These are phyloP conservation scores for Hypericum androsaemum DNA, from an alignment of 345 rosid species.

Conservation along the genomic window DNA sequence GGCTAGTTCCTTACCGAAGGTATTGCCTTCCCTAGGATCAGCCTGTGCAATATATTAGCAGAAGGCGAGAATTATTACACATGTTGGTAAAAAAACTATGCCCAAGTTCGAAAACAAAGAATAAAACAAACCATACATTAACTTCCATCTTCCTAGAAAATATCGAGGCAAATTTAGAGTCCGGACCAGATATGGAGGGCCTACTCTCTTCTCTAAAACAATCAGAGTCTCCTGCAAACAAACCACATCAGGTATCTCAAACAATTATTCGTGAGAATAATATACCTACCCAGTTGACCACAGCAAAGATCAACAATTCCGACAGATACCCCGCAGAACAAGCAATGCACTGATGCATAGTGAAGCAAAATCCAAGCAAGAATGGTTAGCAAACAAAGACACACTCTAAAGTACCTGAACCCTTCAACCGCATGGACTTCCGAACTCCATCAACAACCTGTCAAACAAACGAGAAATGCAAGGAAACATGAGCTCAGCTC, in stretches of 20 bases:
- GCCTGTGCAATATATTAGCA: slow-evolving; percentile 32
- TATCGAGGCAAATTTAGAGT: slow-evolving; percentile 31
- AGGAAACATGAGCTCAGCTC: slow-evolving; percentile 5
- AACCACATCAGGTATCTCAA: slow-evolving; percentile 14
- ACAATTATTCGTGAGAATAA: background rate
- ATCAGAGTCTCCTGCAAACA: slow-evolving; percentile 37
- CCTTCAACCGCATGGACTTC: slow-evolving; percentile 16
- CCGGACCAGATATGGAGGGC: slow-evolving; percentile 24
- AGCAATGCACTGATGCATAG: background rate
- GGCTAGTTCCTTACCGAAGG: slow-evolving; percentile 30
- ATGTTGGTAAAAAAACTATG: background rate
- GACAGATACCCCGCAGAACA: background rate
- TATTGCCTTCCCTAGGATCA: slow-evolving; percentile 22
- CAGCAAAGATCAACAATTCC: background rate
- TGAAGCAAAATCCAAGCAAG: background rate
- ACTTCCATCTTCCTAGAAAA: slow-evolving; percentile 38
- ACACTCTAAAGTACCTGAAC: slow-evolving; percentile 16
- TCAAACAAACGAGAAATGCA: slow-evolving; percentile 15
- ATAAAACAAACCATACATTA: slow-evolving; percentile 35
- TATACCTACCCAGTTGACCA: background rate
- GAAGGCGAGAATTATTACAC: slow-evolving; percentile 6
- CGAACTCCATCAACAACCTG: slow-evolving; percentile 38
- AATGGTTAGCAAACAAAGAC: slow-evolving; percentile 1
- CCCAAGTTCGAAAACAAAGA: slow-evolving; percentile 5
- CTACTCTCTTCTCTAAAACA: slow-evolving; percentile 22